Evolutionary conservation across 2,329 filamentous ascomycete species (phyloP), one percentile per base, ranked within the genome.

Genomic region (Helotiales sp.): DNA sequence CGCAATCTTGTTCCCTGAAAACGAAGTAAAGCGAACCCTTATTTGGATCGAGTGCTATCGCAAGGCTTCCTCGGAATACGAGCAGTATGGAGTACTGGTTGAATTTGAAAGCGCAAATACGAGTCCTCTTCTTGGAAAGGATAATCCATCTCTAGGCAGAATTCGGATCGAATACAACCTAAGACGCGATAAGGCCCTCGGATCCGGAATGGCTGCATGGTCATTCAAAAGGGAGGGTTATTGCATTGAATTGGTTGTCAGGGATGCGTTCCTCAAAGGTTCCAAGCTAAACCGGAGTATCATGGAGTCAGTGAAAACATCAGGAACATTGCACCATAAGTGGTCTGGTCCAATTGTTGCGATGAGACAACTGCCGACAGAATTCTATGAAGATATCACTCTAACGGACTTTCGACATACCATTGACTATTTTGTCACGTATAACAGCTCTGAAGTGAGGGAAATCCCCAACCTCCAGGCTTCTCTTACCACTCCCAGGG

Each of bases 31-130:
- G 31, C 46, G 25, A 19, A 31, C 5, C 24, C 27, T 49, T 31
- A 49, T 49, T 2, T 49, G 46, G 46, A 49, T 49, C 46, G 46
- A 49, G 46, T 49, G 46, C 29, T 49, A 31, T 49, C 46, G 46
- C 27, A 31, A 49, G 46, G 46, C 27, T 33, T 31, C 46, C 27
- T 49, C 46, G 19, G 46, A 49, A 49, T 15, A 49, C 31, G 46
- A 31, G 27, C 24, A 49, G 31, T 49, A 49, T 49, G 42, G 42
- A 46, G 25, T 29, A 46, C 13, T 25, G 25, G 42, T 46, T 29
- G 42, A 46, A 22, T 46, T 46, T 46, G 46, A 49, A 49, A 31
- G 10, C 27, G 46, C 46, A 6, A 49, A 49, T 49, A 49, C 46
- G 31, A 24, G 24, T 49, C 46, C 46, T 49, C 46, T 49, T 27